Evolutionary conservation across 805 yeast genomes (phyloP).

Genomic region (Kodamaea fukazawae): DNA sequence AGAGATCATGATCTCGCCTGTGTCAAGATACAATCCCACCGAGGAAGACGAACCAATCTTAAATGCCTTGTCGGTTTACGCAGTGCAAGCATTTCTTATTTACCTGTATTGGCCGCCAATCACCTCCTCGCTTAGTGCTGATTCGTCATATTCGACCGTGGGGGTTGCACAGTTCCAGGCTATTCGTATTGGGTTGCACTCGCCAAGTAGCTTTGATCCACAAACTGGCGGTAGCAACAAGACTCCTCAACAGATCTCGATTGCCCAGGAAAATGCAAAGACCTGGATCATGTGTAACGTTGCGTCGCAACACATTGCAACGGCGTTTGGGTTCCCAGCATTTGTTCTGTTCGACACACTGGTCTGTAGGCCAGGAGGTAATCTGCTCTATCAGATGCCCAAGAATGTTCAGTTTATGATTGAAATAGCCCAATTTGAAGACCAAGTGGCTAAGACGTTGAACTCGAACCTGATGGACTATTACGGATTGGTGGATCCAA

Average conservation of each 20-base stretch:
- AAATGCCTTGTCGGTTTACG: constrained; percentile 86
- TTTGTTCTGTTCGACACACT: constrained; percentile 80
- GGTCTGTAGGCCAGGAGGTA: constrained; percentile 18
- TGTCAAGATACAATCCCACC: constrained; percentile 76
- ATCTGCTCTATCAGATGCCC: constrained; percentile 47
- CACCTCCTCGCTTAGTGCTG: constrained; percentile 91
- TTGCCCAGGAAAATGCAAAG: constrained; percentile 71
- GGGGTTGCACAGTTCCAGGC: constrained; percentile 94
- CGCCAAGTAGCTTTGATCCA: constrained; percentile 36
- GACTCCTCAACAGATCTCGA: constrained; percentile 33
- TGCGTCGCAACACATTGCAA: constrained; percentile 85
- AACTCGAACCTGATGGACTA: constrained; percentile 68
- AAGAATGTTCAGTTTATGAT: constrained; percentile 68
- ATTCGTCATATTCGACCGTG: constrained; percentile 91
- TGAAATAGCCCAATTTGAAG: constrained; percentile 81
- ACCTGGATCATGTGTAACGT: constrained; percentile 95
- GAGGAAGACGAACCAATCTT: constrained; percentile 78
- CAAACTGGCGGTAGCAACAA: neutral
- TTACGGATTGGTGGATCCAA: constrained; percentile 59
- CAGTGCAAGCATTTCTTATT: constrained; percentile 87
- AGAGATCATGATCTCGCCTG: constrained; percentile 87
- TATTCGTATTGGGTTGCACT: constrained; percentile 83
- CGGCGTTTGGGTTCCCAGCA: constrained; percentile 93
- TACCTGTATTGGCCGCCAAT: constrained; percentile 96
- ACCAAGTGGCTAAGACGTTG: constrained; percentile 75